phyloP scores from a whole-genome alignment of 2,329 filamentous ascomycete species.

The Knoxdaviesia proteae region DNA sequence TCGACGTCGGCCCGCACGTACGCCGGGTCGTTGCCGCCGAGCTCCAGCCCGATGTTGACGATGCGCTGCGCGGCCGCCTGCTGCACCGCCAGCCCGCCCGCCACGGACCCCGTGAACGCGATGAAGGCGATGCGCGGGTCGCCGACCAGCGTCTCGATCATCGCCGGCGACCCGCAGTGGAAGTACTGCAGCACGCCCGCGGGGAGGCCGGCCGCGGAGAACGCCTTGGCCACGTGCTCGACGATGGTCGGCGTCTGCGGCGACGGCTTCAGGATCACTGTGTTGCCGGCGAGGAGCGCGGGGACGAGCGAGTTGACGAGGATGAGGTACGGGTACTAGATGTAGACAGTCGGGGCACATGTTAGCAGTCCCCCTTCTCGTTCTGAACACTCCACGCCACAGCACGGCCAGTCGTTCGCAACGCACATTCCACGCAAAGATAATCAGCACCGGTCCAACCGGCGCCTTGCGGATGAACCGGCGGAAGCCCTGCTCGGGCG shows the following conservation, averaged over 20 bases:
- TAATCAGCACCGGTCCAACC: constrained; percentile 67
- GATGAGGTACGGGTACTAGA: constrained; percentile 80
- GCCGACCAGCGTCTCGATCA: constrained; percentile 60
- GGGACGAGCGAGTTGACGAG: constrained; percentile 84
- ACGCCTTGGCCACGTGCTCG: constrained; percentile 61
- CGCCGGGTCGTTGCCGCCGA: constrained; percentile 87
- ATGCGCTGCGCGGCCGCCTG: constrained; percentile 67
- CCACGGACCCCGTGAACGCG: constrained; percentile 87
- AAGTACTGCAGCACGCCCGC: constrained; percentile 76
- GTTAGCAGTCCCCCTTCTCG: not conserved
- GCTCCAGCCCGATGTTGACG: constrained; percentile 70
- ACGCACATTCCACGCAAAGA: constrained; percentile 92
- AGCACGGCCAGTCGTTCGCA: not conserved
- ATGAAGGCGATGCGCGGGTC: constrained; percentile 60
- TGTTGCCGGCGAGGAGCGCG: constrained; percentile 75
- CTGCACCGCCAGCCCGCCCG: constrained; percentile 70
- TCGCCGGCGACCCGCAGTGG: constrained; percentile 60
- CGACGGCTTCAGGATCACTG: constrained; percentile 83
- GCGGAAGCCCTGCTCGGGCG: constrained; percentile 72
- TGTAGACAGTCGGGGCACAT: not conserved
- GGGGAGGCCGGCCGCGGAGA: constrained; percentile 62
- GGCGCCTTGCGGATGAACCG: constrained; percentile 77
- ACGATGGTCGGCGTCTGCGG: constrained; percentile 86
- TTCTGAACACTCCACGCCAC: not conserved
- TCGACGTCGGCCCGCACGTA: constrained; percentile 78